Percentiles rank a stretch among this genome's conserved stretches.
Conservation (phyloP, 345 rosid species). For the Xanthoceras sorbifolium region DNA sequence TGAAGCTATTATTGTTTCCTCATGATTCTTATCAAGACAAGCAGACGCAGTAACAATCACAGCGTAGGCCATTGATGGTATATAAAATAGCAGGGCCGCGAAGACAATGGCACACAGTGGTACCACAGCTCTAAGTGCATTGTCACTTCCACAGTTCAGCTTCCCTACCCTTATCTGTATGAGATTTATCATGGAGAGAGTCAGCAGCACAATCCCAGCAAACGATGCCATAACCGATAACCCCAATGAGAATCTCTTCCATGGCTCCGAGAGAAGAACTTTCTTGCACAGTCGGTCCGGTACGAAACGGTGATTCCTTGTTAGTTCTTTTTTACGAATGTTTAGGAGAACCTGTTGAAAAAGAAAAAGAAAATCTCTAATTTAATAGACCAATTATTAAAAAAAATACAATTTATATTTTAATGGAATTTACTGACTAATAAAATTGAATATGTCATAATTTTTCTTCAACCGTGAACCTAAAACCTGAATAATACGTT, state of each 20-base stretch:
- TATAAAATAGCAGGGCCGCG: constrained; percentile 19
- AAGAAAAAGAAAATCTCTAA: no score
- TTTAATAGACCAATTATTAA: no score
- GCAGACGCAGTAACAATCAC: neutral
- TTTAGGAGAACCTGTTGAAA: neutral
- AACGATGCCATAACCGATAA: constrained; percentile 10
- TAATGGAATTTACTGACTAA: no score
- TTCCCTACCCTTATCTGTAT: constrained; percentile 19
- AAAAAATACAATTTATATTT: no score
- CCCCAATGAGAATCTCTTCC: constrained; percentile 10
- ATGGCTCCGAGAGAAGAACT: neutral
- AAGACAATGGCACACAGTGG: constrained; percentile 26
- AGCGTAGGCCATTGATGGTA: constrained; percentile 21
- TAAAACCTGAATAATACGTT: no score
- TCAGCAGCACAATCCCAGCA: constrained; percentile 5
- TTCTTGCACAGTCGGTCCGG: neutral
- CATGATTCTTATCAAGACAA: neutral
- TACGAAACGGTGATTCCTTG: neutral
- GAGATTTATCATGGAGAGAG: constrained; percentile 23
- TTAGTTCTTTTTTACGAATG: neutral
- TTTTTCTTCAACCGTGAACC: no score
- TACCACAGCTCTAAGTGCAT: neutral
- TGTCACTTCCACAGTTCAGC: constrained; percentile 1
- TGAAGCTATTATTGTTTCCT: no score
- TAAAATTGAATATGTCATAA: no score